Evolutionary conservation across 805 yeast species (phyloP), one percentile per base, ranked within the genome.

Genomic region (Lachancea sp.): DNA sequence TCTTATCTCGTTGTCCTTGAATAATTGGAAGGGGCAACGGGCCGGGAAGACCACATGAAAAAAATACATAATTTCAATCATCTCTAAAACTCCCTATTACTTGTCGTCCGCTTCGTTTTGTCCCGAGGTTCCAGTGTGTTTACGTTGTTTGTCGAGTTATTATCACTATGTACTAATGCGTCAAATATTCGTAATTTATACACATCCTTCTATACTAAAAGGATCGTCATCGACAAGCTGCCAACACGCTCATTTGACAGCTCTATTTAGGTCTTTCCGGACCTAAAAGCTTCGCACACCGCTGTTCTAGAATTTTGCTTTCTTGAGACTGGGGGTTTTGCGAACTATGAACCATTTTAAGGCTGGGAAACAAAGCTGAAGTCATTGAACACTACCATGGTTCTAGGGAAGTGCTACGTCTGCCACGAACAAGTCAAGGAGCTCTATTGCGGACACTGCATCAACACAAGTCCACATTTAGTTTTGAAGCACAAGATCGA

Each of bases 371-470:
- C 16, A 18, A 35, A 20, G 12, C 26, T 10, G 15, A 11, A 18
- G 26, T n/a, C 27, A 29, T 29, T 17, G 34, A 3, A 22, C 18
- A 29, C 26, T 17, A 37, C 20, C n/a, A 43, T 43, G 46, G 33
- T 36, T 8, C 4, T 43, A 32, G 19, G 17, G 6, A 43, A 26
- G 18, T 43, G 65, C 37, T 48, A 51, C 16, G 39, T 53, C 8
- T 59, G 64, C 40, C 48, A 45, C 29, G 49, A 56, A 16, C 47
- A 50, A 29, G 44, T 49, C 5, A 44, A 50, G 27, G 45, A 37
- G 5, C 46, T 57, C 49, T 58, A 51, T 18, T 60, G 65, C 43
- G 38, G 55, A 3, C 61, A 57, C 47, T 60, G 65, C 44, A 42
- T 60, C 29, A 58, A 51, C 36, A 50, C 54, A 25, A 56, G 61